Conservation (phyloP, 345 rosid species). For the Gynandropsis gynandra region DNA sequence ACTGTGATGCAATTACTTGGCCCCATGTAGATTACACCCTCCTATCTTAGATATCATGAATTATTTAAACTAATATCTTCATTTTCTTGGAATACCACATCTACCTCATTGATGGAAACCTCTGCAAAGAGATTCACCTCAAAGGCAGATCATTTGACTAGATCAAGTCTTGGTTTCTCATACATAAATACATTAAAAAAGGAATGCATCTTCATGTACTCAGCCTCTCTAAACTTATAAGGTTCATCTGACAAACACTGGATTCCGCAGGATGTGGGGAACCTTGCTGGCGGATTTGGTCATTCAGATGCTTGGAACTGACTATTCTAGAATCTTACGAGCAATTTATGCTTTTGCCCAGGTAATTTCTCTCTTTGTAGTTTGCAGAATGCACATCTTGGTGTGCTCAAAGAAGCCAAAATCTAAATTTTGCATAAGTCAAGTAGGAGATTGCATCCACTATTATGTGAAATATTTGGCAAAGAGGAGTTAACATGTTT, state of each 20-base stretch:
- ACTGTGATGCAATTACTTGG: slow-evolving; percentile 71
- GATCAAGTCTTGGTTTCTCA: too few relatives aligned
- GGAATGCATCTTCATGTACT: slow-evolving; percentile 1
- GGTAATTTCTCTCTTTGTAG: slow-evolving; percentile 33
- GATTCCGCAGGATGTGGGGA: slow-evolving; percentile 77
- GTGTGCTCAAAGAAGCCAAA: too few relatives aligned
- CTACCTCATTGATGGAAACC: too few relatives aligned
- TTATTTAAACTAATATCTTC: not conserved
- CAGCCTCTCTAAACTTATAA: too few relatives aligned
- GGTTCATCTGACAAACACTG: slow-evolving; percentile 1
- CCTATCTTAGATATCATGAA: not conserved
- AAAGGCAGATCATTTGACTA: too few relatives aligned
- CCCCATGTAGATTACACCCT: slow-evolving; percentile 45
- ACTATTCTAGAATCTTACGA: slow-evolving; percentile 83
- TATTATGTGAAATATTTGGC: too few relatives aligned
- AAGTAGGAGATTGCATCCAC: too few relatives aligned
- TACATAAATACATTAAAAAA: not conserved
- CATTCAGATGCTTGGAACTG: slow-evolving; percentile 97
- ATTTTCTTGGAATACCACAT: too few relatives aligned
- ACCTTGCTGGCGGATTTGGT: slow-evolving; percentile 87
- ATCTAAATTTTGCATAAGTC: too few relatives aligned
- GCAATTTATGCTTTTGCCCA: slow-evolving; percentile 93
- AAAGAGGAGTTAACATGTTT: too few relatives aligned
- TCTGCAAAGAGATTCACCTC: too few relatives aligned
- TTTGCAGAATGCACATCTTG: too few relatives aligned